Percentiles rank a stretch among this genome's conserved stretches.
Evolutionary conservation across 345 rosid species (phyloP).

Genomic region (Arabidopsis thaliana): DNA sequence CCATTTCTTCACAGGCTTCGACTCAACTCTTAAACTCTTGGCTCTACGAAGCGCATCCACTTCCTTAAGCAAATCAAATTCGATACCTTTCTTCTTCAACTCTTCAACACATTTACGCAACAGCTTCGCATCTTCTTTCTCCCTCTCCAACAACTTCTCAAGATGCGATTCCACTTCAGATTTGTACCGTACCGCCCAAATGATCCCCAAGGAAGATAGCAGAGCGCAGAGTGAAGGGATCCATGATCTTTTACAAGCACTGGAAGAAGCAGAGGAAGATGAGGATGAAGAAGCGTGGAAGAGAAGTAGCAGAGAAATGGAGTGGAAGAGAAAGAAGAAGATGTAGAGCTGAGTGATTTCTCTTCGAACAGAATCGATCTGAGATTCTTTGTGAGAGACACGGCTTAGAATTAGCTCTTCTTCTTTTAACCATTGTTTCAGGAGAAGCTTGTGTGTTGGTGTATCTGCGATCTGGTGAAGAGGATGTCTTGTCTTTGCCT

Average conservation of each 20-base stretch:
- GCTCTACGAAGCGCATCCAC: constrained; percentile 95
- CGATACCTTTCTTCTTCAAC: constrained; percentile 86
- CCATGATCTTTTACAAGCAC: constrained; percentile 70
- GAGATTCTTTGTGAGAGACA: constrained; percentile 75
- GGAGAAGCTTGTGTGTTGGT: constrained; percentile 89
- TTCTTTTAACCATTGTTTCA: constrained; percentile 96
- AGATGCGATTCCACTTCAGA: constrained; percentile 74
- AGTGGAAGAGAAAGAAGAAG: constrained; percentile 93
- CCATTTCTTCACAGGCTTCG: constrained; percentile 76
- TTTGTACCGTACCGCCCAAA: constrained; percentile 90
- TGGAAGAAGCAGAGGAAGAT: constrained; percentile 21
- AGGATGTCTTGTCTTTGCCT: constrained; percentile 65
- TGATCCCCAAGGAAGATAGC: constrained; percentile 70
- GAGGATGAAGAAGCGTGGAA: constrained; percentile 61
- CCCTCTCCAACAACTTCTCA: constrained; percentile 81
- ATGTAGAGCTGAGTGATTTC: constrained; percentile 82
- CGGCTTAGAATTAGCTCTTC: constrained; percentile 84
- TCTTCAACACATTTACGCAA: constrained; percentile 85
- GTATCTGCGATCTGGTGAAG: constrained; percentile 91
- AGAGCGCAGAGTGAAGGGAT: constrained; percentile 80
- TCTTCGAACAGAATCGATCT: constrained; percentile 69
- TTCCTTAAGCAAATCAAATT: constrained; percentile 90
- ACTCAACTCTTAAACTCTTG: constrained; percentile 83
- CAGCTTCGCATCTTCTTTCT: constrained; percentile 85
- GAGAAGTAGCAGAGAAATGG: constrained; percentile 74